A percentile compares a stretch with the other conserved stretches of the same genome.
Evolutionary conservation across 2,329 filamentous ascomycete genomes (phyloP).

Genomic region (Huntiella abstrusa): DNA sequence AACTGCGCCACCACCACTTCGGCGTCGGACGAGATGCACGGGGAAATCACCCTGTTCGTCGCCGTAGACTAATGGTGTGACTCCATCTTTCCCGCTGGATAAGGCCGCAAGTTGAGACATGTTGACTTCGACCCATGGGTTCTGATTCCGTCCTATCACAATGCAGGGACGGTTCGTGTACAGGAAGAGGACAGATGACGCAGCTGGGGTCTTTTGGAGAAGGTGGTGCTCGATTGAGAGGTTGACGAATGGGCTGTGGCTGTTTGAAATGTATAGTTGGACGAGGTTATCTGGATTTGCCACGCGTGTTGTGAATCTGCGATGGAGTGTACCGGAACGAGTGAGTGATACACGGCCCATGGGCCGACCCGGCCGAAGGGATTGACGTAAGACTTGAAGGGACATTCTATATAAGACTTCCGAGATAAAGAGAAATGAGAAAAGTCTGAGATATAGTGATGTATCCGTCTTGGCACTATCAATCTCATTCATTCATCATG

Average conservation of each 20-base stretch:
- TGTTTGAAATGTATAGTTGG: slow-evolving; percentile 55
- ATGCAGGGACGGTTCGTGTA: slow-evolving; percentile 79
- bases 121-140: slow-evolving; percentile 87
- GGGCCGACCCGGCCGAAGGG: too few relatives aligned
- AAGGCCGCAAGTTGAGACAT: slow-evolving; percentile 34
- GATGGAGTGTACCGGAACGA: background rate
- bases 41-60: background rate
- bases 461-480: too few relatives aligned
- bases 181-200: slow-evolving; percentile 64
- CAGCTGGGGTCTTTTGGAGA: slow-evolving; percentile 50
- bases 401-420: too few relatives aligned
- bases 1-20: slow-evolving; percentile 79
- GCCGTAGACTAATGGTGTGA: background rate
- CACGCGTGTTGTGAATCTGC: slow-evolving; percentile 20
- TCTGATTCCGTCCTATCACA: slow-evolving; percentile 90
- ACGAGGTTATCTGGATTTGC: slow-evolving; percentile 26
- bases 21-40: slow-evolving; percentile 54
- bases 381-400: too few relatives aligned
- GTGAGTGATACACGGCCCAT: too few relatives aligned
- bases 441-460: too few relatives aligned
- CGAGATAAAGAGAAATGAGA: too few relatives aligned
- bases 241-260: slow-evolving; percentile 65
- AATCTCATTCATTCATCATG: too few relatives aligned
- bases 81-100: background rate
- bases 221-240: slow-evolving; percentile 88